A percentile compares a stretch with the other conserved stretches of the same genome.
Conservation (phyloP, 164 flowering plant species). For the Magnolia kwangsiensis region DNA sequence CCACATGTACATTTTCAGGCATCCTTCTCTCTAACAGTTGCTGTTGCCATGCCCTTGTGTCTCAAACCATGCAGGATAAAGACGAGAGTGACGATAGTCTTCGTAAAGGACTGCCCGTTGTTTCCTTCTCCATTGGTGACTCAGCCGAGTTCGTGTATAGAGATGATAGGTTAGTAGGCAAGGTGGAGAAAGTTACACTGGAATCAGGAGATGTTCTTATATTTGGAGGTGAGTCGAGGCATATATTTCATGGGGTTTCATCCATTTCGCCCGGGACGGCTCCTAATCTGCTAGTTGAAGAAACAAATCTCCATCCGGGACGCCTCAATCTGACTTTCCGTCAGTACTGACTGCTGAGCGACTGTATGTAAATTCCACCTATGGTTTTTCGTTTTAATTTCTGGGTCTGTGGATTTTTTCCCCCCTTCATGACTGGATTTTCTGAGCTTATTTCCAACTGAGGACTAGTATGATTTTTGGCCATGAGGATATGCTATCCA, state of each 20-base stretch:
- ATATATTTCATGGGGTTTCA: slow-evolving; percentile 71
- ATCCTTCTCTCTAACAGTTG: no score
- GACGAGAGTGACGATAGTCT: slow-evolving; percentile 69
- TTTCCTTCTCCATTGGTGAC: slow-evolving; percentile 86
- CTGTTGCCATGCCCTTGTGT: neutral
- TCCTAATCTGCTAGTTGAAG: slow-evolving; percentile 45
- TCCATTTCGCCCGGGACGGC: slow-evolving; percentile 51
- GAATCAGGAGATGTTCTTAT: slow-evolving; percentile 85
- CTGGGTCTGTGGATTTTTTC: no score
- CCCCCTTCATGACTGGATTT: no score
- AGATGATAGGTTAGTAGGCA: slow-evolving; percentile 42
- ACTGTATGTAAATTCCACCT: neutral
- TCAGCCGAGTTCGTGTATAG: slow-evolving; percentile 70
- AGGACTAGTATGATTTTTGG: no score
- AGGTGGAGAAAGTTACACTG: slow-evolving; percentile 46
- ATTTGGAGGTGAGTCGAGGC: slow-evolving; percentile 85
- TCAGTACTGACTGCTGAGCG: slow-evolving; percentile 31
- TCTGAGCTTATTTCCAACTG: no score
- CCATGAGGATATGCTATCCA: no score
- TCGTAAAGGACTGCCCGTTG: slow-evolving; percentile 62
- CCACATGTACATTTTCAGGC: no score
- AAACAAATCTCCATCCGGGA: slow-evolving; percentile 65
- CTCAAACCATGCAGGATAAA: slow-evolving; percentile 42
- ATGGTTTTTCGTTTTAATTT: neutral
- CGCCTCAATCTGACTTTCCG: slow-evolving; percentile 86